Base-by-base conservation (phyloP, 176 grass and related monocot species). In the Juncus effusus region DNA sequence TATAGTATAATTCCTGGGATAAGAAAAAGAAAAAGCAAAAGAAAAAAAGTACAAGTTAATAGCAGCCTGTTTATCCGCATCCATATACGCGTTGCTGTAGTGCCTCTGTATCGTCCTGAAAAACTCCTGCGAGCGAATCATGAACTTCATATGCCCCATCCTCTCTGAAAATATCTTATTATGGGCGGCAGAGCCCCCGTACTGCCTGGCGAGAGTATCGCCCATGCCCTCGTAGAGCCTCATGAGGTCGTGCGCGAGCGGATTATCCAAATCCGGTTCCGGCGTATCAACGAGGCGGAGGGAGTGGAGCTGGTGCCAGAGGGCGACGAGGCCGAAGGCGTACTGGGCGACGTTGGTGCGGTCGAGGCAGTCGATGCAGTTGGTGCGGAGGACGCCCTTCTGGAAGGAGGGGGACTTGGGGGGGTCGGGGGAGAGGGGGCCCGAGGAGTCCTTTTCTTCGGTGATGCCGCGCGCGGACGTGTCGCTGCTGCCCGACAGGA, bases 131-230 rank as follows among this genome's bases (percentile, higher is more conserved):
- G 84, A 86, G 61, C 77, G 87, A 51, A 86, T 91, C 59, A 85
- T 72, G 73, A 84, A 66, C 82, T 88, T 91, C 61, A 80, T 83
- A n/a, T 88, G 85, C 39, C 88, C 88, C 80, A 84, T 91, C 67
- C 79, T 87, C 64, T 86, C 87, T 76, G 93, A 91, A 78, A 96
- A 96, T 84, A 96, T 91, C 93, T 97, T 97, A 70, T 97, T 92
- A 77, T 97, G 88, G 73, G 93, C 93, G 77, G 87, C 80, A 3
- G 93, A 97, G 56, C 93, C 93, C 2, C 87, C 86, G 67, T 97
- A 97, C 38, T 97, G 93, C 3, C 87, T 41, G 51, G 93, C 93
- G 64, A 97, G 88, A 1, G 82, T 91, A 67, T 97, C 93, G 10
- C 93, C 93, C 93, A 97, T 97, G 28, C 19, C 61, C 69, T 97